phyloP scores from a whole-genome alignment of 805 yeast species.

The Metschnikowia cubensis region DNA sequence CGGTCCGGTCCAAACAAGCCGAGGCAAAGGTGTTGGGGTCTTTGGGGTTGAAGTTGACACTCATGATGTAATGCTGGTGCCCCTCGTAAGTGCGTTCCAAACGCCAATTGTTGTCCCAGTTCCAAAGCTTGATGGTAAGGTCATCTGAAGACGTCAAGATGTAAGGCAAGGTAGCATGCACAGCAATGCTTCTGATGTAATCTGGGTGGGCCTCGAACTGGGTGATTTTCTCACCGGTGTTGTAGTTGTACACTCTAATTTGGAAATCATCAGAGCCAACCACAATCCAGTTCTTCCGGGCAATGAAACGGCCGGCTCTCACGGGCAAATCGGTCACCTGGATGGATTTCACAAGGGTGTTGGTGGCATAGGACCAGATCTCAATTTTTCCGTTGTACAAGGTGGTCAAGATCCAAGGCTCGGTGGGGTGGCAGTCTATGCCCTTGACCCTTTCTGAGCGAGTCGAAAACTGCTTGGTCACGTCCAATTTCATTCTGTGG shows the following conservation, averaged over 20 bases:
- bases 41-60: constrained; percentile 92
- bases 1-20: constrained; percentile 93
- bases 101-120: constrained; percentile 94
- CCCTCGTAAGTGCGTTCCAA: constrained; percentile 90
- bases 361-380: constrained; percentile 92
- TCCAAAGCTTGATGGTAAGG: constrained; percentile 88
- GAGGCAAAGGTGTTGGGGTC: constrained; percentile 97
- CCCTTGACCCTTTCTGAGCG: constrained; percentile 97
- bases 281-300: constrained; percentile 95
- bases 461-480: constrained; percentile 75
- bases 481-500: constrained; percentile 38
- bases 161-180: constrained; percentile 90
- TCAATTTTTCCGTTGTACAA: constrained; percentile 86
- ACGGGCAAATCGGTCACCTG: constrained; percentile 96
- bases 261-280: constrained; percentile 96
- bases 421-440: constrained; percentile 95
- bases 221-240: constrained; percentile 89
- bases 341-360: constrained; percentile 75
- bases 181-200: constrained; percentile 88
- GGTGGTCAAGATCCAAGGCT: constrained; percentile 95
- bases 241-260: constrained; percentile 88
- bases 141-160: constrained; percentile 90
- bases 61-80: constrained; percentile 93
- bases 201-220: constrained; percentile 99
- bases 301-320: constrained; percentile 90